These are phyloP conservation scores for Penicillium sclerotigenum DNA, from an alignment of 2,329 filamentous ascomycete genomes.

Conservation along the genomic window DNA sequence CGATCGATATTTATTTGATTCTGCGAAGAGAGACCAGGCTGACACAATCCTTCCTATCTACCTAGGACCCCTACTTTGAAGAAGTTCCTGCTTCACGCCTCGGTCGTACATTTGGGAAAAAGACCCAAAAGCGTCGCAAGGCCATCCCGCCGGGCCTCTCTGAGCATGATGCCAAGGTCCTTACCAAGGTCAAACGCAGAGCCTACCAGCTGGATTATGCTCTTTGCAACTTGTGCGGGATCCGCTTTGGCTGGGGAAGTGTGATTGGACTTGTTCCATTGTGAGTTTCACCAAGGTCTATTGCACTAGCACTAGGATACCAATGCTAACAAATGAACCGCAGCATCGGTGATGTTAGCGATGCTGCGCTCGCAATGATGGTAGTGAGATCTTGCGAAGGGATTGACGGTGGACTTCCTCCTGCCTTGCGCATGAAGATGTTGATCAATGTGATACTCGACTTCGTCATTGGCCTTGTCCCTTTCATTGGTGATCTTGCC, in stretches of 20 bases:
- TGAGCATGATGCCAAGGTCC: slow-evolving; percentile 72
- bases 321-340: slow-evolving; percentile 3
- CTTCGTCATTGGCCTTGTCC: slow-evolving; percentile 50
- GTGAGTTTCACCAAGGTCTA: slow-evolving; percentile 52
- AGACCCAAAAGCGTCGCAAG: slow-evolving; percentile 80
- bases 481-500: slow-evolving; percentile 49
- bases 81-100: slow-evolving; percentile 70
- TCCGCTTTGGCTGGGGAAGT: slow-evolving; percentile 85
- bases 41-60: slow-evolving; percentile 2
- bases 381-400: slow-evolving; percentile 70
- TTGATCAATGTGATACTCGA: slow-evolving; percentile 66
- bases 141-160: slow-evolving; percentile 80
- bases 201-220: slow-evolving; percentile 84
- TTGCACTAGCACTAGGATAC: neutral
- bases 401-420: slow-evolving; percentile 69
- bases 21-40: neutral
- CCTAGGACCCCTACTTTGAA: slow-evolving; percentile 86
- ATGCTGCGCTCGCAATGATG: slow-evolving; percentile 70
- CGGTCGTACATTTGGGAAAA: slow-evolving; percentile 62
- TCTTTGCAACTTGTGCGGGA: slow-evolving; percentile 75
- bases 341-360: slow-evolving; percentile 71
- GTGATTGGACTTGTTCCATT: slow-evolving; percentile 80
- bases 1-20: neutral
- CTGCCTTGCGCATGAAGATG: slow-evolving; percentile 65
- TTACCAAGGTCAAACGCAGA: slow-evolving; percentile 79